Conservation (phyloP, 192 early-diverging fungal species). For the Entomortierella parvispora region DNA sequence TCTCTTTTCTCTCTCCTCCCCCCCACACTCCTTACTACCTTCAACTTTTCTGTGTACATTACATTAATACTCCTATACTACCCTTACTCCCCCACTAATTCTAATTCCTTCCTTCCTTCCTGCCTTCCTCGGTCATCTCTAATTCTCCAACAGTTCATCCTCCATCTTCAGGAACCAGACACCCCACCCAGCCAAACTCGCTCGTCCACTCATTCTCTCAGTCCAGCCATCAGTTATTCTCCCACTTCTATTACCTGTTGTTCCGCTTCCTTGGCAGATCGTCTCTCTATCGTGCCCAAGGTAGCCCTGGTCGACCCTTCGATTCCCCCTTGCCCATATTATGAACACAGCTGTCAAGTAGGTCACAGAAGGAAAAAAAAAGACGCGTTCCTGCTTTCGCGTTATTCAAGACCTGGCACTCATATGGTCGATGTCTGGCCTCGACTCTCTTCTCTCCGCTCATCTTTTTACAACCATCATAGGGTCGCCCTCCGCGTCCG, state of each 20-base stretch:
- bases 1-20: constrained; percentile 10
- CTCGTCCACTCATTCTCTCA: not conserved
- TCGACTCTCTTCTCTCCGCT: not conserved
- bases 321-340: constrained; percentile 25
- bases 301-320: no score
- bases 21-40: not conserved
- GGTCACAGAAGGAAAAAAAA: constrained; percentile 6
- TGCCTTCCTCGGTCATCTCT: no score
- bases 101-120: not conserved
- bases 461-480: not conserved
- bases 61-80: constrained; percentile 12
- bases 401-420: no score
- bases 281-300: no score
- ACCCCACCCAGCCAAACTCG: no score
- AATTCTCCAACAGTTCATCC: no score
- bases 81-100: not conserved
- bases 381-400: no score
- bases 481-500: constrained; percentile 85
- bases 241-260: constrained; percentile 4
- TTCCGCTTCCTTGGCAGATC: constrained; percentile 9
- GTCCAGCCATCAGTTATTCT: not conserved
- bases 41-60: constrained; percentile 1
- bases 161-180: no score
- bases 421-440: no score
- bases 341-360: constrained; percentile 55